Evolutionary conservation across 2,329 filamentous ascomycete species (phyloP), one percentile per base, ranked within the genome.

Genomic region (Daldinia sp.): DNA sequence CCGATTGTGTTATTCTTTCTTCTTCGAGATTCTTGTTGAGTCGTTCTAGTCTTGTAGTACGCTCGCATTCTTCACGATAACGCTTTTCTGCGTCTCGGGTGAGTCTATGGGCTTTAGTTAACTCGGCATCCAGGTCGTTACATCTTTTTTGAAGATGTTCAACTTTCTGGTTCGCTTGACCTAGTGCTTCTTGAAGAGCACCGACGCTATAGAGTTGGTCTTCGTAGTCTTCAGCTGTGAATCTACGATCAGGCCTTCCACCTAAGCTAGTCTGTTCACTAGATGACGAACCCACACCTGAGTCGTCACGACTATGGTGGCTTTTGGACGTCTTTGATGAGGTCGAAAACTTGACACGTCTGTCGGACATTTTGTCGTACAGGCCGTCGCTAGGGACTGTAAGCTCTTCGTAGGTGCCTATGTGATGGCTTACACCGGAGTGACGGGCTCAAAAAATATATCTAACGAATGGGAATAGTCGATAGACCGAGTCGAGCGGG

Each of bases 211-310:
- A 60, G 15, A 59, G 57, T 51, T 69, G 69, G 35, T 58, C 55
- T 23, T 65, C 53, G 54, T 63, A 67, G 50, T 71, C 68, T 47
- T 66, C 60, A 17, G 55, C 61, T 67, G 68, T 69, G 52, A 72
- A 73, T 60, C 63, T 68, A 41, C 71, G 70, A 65, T 74, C 72
- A 71, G 67, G 66, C 66, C 68, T 73, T 61, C 71, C 68, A 58
- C 70, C 71, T 52, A 64, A 52, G 49, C 70, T 70, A 66, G 68
- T 68, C 43, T 72, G 69, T 29, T 69, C 71, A 71, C 71, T 74
- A 50, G 71, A 73, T 54, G 68, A 74, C 62, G 72, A 74, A 66
- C 72, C 72, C 34, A 74, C 50, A 48, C 71, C 71, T 25, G 71
- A 73, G 61, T 73, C 71, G 34, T 68, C 69, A 56, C 62, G 59